These are phyloP conservation scores for Colletotrichum echinochloae DNA, from an alignment of 2,329 filamentous ascomycete species.

Conservation along the genomic window DNA sequence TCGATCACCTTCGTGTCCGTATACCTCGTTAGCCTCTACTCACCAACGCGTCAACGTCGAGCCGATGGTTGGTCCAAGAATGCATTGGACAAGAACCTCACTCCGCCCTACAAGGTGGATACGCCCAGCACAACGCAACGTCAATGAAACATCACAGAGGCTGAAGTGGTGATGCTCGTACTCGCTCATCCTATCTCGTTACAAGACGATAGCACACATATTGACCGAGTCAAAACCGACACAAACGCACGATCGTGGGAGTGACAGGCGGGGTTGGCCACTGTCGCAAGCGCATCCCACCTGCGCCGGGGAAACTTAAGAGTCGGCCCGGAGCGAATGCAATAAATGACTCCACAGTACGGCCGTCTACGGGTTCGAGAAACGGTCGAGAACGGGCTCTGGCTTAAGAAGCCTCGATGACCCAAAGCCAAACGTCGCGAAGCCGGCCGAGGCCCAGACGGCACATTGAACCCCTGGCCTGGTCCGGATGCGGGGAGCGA, in stretches of 20 bases:
- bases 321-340: conserved; percentile 4
- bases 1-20: background rate
- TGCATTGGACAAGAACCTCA: background rate
- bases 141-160: too few species aligned
- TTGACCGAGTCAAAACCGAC: background rate
- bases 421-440: conserved; percentile 1
- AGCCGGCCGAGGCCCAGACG: background rate
- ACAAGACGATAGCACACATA: background rate
- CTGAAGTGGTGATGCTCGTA: background rate
- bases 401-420: background rate
- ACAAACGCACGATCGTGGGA: background rate
- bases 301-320: background rate
- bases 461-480: conserved; percentile 4
- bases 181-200: background rate
- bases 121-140: background rate
- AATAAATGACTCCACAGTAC: conserved; percentile 3
- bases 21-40: background rate
- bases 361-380: conserved; percentile 8
- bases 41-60: background rate
- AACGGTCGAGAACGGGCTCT: conserved; percentile 9
- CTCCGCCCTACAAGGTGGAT: background rate
- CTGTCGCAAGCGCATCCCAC: conserved; percentile 1
- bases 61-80: background rate
- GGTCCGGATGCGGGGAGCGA: background rate
- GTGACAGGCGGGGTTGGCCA: conserved; percentile 1